Base-by-base conservation (phyloP, 495 filamentous ascomycete genomes). In the Trichoderma erinaceum region DNA sequence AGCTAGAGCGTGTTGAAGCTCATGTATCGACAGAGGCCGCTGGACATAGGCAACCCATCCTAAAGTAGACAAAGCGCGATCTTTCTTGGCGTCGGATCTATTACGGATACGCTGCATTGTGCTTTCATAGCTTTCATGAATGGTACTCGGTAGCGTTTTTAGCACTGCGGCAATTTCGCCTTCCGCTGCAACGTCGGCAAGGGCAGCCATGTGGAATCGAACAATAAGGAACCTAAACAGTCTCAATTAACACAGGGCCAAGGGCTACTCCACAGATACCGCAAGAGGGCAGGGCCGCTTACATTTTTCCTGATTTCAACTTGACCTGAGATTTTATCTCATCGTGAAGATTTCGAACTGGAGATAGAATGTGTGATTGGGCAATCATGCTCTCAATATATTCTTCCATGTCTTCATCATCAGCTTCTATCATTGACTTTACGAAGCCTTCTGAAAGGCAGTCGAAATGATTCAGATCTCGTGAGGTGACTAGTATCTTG, bases 1-100 rank as follows among this genome's bases (percentile, higher is more conserved):
- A 11, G 48, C 48, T 10, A 52, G 48, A 52, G 48, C 48, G 18
- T 52, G 48, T 21, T 52, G 48, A 52, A 52, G 48, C 48, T 52
- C 48, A 52, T 52, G 48, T 10, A 52, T 52, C 11, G 48, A 52
- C 10, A 52, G 18, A 52, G 48, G 48, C 18, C 48, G 48, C 48
- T 52, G 48, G 48, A 18, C 48, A 52, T 52, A 52, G 8, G 48
- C 48, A 7, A 52, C 48, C 48, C 48, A 52, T 18, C 10, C 48
- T 18, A 52, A 52, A 18, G 48, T 52, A 13, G 48, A 52, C 18
- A 11, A 4, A 18, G 18, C 48, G 48, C 48, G 48, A 52, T 4
- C 18, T 21, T 4, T 10, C n/a, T n/a, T 12, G 10, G n/a, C 4
- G 4, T n/a, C 48, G 10, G 10, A 10, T 18, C 48, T 52, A 21